Conservation (phyloP, 2,329 filamentous ascomycete genomes). For the Cryphonectria naterciae region DNA sequence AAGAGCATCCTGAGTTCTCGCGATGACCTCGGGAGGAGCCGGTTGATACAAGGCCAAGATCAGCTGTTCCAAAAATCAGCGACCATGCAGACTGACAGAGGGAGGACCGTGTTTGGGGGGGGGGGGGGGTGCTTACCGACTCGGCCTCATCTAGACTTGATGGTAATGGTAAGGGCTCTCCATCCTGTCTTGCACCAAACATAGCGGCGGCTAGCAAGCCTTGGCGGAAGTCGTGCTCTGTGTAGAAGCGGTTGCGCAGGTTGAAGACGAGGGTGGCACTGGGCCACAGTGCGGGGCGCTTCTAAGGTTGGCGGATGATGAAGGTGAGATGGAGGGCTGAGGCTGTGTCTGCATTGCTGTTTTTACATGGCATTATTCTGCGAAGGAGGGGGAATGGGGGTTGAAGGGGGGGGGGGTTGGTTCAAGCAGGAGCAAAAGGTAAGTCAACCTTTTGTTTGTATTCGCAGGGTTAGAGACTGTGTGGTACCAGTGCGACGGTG, state of each 20-base stretch:
- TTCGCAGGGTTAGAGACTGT: not conserved
- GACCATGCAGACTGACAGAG: not conserved
- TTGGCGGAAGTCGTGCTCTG: slow-evolving; percentile 13
- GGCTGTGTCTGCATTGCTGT: not conserved
- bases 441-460: not conserved
- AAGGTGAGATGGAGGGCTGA: not conserved
- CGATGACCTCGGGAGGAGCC: slow-evolving; percentile 51
- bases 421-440: not conserved
- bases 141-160: slow-evolving; percentile 42
- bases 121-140: slow-evolving; percentile 34
- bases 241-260: not conserved
- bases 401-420: not conserved
- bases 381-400: not conserved
- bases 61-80: slow-evolving; percentile 40
- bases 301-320: not conserved
- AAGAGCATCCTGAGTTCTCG: slow-evolving; percentile 70
- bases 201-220: slow-evolving; percentile 25
- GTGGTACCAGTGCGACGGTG: not conserved
- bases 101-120: no score
- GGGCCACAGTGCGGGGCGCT: slow-evolving; percentile 2
- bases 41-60: slow-evolving; percentile 59
- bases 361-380: not conserved
- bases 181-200: slow-evolving; percentile 31
- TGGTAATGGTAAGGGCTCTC: slow-evolving; percentile 39
- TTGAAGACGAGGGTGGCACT: not conserved